These are phyloP conservation scores for Xylaria sp. DNA, from an alignment of 2,329 filamentous ascomycete species.

Conservation along the genomic window DNA sequence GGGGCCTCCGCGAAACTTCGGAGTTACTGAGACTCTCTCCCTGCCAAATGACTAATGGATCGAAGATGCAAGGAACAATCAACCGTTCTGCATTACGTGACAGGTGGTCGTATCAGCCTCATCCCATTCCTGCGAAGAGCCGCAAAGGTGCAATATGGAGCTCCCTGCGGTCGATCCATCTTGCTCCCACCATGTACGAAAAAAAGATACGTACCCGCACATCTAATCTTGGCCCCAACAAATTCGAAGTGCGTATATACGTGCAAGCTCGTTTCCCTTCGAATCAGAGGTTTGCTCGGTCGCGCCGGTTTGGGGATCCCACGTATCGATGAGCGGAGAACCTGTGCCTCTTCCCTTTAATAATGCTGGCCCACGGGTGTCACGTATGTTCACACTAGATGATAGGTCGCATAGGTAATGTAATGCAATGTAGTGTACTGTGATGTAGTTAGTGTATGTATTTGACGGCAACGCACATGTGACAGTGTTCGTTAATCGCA, in stretches of 20 bases:
- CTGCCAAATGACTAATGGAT: conserved; percentile 22
- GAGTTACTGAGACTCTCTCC: background rate
- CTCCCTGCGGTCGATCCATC: conserved; percentile 18
- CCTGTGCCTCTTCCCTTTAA: conserved; percentile 29
- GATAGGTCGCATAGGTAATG: background rate
- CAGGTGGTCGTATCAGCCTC: conserved; percentile 1
- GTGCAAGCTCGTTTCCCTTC: conserved; percentile 17
- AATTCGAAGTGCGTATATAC: background rate
- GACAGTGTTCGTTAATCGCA: conserved; percentile 18
- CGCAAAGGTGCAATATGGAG: conserved; percentile 25
- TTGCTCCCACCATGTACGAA: background rate
- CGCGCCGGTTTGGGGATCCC: conserved; percentile 5
- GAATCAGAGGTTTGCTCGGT: conserved; percentile 20
- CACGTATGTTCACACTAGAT: background rate
- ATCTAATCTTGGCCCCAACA: conserved; percentile 4
- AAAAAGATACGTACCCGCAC: background rate
- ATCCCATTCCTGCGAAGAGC: conserved; percentile 33
- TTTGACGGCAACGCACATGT: conserved; percentile 3
- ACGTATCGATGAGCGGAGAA: background rate
- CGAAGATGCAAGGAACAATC: conserved; percentile 7
- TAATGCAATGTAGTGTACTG: background rate
- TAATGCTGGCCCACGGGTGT: background rate
- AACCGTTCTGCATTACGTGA: too few relatives aligned
- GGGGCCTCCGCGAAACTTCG: background rate
- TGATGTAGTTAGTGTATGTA: background rate